Percentiles rank a stretch among this genome's conserved stretches.
phyloP scores from a whole-genome alignment of 352 stramenopile species.

The Pythium insidiosum region DNA sequence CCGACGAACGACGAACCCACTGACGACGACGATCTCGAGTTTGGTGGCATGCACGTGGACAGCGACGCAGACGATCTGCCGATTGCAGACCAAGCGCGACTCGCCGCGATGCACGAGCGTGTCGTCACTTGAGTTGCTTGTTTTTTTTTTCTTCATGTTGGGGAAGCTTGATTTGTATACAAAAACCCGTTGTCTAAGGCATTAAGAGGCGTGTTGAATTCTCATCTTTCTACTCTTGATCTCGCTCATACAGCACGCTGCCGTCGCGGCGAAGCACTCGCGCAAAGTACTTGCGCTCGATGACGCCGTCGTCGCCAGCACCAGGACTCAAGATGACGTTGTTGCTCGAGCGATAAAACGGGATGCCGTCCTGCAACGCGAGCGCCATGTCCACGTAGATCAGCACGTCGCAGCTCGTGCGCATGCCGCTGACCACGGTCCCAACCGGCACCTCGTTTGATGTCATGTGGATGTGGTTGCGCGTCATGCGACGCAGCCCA shows the following conservation, averaged over 20 bases:
- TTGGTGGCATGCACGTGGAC: constrained; percentile 17
- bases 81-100: neutral
- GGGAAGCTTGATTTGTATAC: too few species aligned
- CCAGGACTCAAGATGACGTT: constrained; percentile 76
- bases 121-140: too few species aligned
- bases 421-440: constrained; percentile 76
- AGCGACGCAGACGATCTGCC: constrained; percentile 6
- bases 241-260: constrained; percentile 24
- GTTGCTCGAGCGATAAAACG: constrained; percentile 81
- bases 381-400: constrained; percentile 59
- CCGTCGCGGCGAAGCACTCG: constrained; percentile 43
- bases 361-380: constrained; percentile 59
- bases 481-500: constrained; percentile 67
- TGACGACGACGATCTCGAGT: constrained; percentile 25
- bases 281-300: constrained; percentile 53
- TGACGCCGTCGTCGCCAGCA: constrained; percentile 29
- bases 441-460: constrained; percentile 31
- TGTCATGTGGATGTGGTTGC: constrained; percentile 86
- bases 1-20: constrained; percentile 11
- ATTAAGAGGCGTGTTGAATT: neutral
- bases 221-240: neutral
- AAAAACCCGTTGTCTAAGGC: too few species aligned
- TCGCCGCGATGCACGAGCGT: neutral
- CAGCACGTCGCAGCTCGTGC: constrained; percentile 56
- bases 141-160: too few species aligned